Percentiles rank a stretch among this genome's conserved stretches.
Evolutionary conservation across 2,329 filamentous ascomycete species (phyloP).

Genomic region (Seiridium unicorne): DNA sequence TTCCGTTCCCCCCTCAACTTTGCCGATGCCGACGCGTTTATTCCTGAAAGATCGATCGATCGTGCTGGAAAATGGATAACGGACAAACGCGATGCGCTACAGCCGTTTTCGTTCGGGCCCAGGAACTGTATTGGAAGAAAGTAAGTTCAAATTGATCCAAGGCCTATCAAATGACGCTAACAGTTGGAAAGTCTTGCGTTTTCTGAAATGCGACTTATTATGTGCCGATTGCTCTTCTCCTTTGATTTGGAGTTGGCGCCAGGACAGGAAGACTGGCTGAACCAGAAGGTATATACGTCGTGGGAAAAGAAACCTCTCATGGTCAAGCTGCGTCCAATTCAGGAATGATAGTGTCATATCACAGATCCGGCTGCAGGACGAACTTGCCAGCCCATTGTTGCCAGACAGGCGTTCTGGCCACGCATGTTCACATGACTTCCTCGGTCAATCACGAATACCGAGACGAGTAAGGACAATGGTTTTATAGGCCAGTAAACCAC

Average conservation of each 20-base stretch:
- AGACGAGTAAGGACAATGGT: not conserved
- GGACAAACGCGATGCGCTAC: conserved; percentile 2
- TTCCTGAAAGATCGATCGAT: conserved; percentile 6
- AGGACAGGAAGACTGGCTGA: not conserved
- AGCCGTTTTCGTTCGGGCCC: conserved; percentile 6
- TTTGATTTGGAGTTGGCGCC: not conserved
- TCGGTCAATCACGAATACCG: not conserved
- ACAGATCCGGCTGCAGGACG: no score
- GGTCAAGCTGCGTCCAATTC: not conserved
- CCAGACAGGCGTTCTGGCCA: no score
- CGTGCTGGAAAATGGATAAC: not conserved
- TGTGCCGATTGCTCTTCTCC: not conserved
- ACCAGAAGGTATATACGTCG: not conserved
- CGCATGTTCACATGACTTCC: not conserved
- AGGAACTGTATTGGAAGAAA: conserved; percentile 7
- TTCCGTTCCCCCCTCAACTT: conserved; percentile 19
- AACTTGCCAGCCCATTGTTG: no score
- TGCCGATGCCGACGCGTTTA: not conserved
- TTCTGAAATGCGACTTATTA: not conserved
- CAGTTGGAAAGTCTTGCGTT: not conserved
- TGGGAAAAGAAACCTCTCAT: not conserved
- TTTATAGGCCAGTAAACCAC: not conserved
- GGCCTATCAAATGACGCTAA: not conserved
- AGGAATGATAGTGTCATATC: not conserved
- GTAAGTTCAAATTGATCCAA: not conserved